A percentile compares a stretch with the other conserved stretches of the same genome.
These are phyloP conservation scores for Solanum virginianum DNA, from an alignment of 257 asterid species.

Conservation along the genomic window DNA sequence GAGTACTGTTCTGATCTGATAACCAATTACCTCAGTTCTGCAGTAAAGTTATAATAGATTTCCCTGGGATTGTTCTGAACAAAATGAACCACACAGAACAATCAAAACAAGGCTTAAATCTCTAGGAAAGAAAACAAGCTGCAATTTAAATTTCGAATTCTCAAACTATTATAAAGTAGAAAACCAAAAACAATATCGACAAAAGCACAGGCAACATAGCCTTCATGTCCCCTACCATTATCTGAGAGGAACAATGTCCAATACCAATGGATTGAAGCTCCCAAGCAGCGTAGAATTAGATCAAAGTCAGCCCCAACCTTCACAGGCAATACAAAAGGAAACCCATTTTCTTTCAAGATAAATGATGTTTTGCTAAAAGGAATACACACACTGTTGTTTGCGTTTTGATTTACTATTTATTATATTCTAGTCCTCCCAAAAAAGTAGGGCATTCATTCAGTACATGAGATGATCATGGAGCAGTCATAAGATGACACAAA, in stretches of 20 bases:
- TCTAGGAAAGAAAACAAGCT: not conserved
- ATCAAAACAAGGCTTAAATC: not conserved
- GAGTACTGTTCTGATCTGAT: not conserved
- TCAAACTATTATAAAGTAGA: slow-evolving; percentile 4
- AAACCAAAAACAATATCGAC: slow-evolving; percentile 3
- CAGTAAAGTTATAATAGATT: slow-evolving; percentile 1
- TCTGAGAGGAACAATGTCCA: slow-evolving; percentile 70
- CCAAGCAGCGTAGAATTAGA: slow-evolving; percentile 83
- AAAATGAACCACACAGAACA: slow-evolving; percentile 3
- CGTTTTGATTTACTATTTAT: not conserved
- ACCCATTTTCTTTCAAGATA: slow-evolving; percentile 66
- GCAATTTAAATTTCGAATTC: not conserved
- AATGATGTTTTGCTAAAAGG: slow-evolving; percentile 25
- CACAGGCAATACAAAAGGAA: slow-evolving; percentile 67
- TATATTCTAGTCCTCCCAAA: not conserved
- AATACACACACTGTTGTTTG: slow-evolving; percentile 13
- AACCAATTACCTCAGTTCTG: slow-evolving; percentile 4
- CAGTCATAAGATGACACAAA: not conserved
- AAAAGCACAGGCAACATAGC: slow-evolving; percentile 28
- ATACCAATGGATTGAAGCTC: slow-evolving; percentile 81
- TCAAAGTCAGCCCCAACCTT: slow-evolving; percentile 91
- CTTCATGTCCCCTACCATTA: slow-evolving; percentile 67
- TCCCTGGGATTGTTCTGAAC: slow-evolving; percentile 1
- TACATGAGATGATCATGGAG: not conserved
- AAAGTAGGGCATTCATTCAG: not conserved